phyloP scores from a whole-genome alignment of 2,329 filamentous ascomycete genomes.

The Cadophora gregata region DNA sequence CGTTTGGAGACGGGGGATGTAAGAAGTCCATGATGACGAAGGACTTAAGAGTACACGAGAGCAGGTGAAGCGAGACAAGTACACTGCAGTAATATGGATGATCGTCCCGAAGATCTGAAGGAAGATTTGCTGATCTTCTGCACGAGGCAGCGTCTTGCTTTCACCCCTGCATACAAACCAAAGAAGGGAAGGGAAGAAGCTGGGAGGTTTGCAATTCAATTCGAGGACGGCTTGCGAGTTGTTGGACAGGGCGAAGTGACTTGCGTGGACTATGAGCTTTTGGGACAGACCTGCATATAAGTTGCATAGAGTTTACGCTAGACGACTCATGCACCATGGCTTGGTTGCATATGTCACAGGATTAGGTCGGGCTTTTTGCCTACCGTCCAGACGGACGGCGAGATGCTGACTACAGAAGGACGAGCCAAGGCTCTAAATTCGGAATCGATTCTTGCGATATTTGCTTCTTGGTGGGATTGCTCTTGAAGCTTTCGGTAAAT shows the following conservation, averaged over 20 bases:
- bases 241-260: not conserved
- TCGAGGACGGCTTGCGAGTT: not conserved
- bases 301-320: slow-evolving; percentile 3
- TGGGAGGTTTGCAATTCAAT: not conserved
- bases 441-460: not conserved
- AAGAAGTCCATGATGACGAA: not conserved
- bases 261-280: slow-evolving; percentile 10
- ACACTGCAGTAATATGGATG: not conserved
- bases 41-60: too few relatives aligned
- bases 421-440: not conserved
- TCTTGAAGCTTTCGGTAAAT: not conserved
- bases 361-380: not conserved
- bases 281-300: slow-evolving; percentile 13
- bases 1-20: not conserved
- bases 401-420: not conserved
- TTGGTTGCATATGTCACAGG: slow-evolving; percentile 8
- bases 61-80: not conserved
- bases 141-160: not conserved
- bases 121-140: slow-evolving; percentile 16
- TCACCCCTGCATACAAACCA: not conserved
- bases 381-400: slow-evolving; percentile 1
- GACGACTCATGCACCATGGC: slow-evolving; percentile 11
- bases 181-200: not conserved
- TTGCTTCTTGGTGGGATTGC: not conserved
- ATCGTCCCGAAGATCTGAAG: slow-evolving; percentile 22